phyloP scores from a whole-genome alignment of 495 filamentous ascomycete genomes.

The Penicillium soppii region DNA sequence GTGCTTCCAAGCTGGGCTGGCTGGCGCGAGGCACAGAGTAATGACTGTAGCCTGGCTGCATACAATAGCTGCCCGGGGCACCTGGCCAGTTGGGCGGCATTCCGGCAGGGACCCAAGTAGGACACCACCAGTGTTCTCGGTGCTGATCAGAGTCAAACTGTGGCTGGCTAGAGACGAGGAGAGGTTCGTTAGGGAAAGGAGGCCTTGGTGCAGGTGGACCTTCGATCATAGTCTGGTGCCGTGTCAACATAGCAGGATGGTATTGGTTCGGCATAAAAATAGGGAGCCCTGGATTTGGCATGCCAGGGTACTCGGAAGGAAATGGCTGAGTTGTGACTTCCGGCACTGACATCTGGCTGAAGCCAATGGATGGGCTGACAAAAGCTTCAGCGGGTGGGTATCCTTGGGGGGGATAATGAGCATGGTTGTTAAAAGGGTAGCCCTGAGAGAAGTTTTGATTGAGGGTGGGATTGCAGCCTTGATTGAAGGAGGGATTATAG shows the following conservation, averaged over 20 bases:
- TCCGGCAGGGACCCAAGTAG: not conserved
- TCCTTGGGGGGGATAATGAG: not conserved
- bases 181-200: not conserved
- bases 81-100: not conserved
- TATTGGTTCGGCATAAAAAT: not conserved
- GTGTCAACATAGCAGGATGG: not conserved
- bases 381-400: not conserved
- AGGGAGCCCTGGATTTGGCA: not conserved
- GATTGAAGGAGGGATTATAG: too few species aligned
- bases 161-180: slow-evolving; percentile 8
- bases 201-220: not conserved
- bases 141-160: not conserved
- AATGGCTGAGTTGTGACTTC: not conserved
- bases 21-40: not conserved
- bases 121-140: not conserved
- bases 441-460: not conserved
- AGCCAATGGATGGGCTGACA: not conserved
- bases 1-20: not conserved
- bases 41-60: not conserved
- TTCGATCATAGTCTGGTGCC: not conserved
- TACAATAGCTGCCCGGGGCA: not conserved
- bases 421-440: not conserved
- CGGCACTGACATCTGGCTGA: not conserved
- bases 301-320: not conserved
- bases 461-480: not conserved